Evolutionary conservation across 78 protist genomes (phyloP).

Genomic region (Ministeria vibrans): DNA sequence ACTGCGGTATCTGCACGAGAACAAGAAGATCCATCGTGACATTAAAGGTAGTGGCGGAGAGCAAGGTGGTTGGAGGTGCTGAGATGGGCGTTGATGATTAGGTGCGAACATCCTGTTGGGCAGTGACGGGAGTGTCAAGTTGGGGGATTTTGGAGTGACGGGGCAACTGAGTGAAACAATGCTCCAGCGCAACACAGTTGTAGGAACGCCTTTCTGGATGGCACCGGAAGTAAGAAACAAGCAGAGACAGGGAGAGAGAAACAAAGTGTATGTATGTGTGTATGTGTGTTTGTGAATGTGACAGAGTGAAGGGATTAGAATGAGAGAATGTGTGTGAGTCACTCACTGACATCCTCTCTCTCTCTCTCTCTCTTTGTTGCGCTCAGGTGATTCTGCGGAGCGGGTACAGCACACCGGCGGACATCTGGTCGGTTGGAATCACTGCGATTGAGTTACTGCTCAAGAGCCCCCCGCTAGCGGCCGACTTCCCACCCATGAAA

Average conservation of each 20-base stretch:
- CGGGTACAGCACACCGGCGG: conserved; percentile 62
- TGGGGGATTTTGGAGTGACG: conserved; percentile 97
- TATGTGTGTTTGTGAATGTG: neutral
- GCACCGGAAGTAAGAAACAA: conserved; percentile 95
- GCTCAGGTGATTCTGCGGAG: too few relatives aligned
- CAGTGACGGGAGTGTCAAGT: conserved; percentile 51
- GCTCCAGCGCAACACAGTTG: conserved; percentile 83
- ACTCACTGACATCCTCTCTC: neutral
- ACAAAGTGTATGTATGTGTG: neutral
- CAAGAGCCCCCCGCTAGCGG: too few relatives aligned
- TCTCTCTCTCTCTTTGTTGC: neutral
- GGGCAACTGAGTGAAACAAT: conserved; percentile 74
- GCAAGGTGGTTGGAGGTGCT: neutral
- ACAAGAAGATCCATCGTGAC: conserved; percentile 90
- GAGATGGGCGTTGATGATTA: neutral
- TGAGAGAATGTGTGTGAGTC: neutral
- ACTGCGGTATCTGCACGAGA: conserved; percentile 83
- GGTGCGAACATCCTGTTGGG: neutral
- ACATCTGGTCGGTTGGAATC: conserved; percentile 98
- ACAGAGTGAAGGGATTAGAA: neutral
- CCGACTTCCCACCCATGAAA: too few relatives aligned
- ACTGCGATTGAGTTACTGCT: conserved; percentile 96
- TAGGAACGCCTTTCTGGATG: conserved; percentile 96
- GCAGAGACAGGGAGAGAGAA: conserved; percentile 43
- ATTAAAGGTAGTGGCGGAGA: conserved; percentile 70